A percentile compares a stretch with the other conserved stretches of the same genome.
Evolutionary conservation across 495 filamentous ascomycete species (phyloP).

Genomic region (Pseudevernia furfuracea): DNA sequence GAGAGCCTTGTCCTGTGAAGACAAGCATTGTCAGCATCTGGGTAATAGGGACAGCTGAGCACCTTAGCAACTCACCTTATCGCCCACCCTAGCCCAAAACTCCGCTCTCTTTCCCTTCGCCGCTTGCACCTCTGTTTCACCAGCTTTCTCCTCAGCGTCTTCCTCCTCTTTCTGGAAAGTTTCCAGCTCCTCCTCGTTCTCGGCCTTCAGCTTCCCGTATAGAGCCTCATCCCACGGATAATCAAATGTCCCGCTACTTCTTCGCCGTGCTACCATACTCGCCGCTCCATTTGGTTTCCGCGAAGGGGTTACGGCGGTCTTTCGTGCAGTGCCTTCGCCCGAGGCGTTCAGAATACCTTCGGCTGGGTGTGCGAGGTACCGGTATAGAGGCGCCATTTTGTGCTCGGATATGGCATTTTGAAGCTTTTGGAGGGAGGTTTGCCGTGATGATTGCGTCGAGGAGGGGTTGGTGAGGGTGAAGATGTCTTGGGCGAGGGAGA

Average conservation of each 20-base stretch:
- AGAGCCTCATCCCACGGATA: conserved; percentile 85
- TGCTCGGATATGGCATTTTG: conserved; percentile 88
- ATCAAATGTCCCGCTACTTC: conserved; percentile 51
- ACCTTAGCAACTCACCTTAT: conserved; percentile 62
- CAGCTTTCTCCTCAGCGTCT: conserved; percentile 87
- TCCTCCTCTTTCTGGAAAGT: conserved; percentile 93
- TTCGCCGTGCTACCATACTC: conserved; percentile 65
- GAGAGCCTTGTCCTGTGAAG: conserved; percentile 77
- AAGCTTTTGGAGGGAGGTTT: conserved; percentile 70
- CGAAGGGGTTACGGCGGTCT: conserved; percentile 44
- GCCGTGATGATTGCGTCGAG: conserved; percentile 55
- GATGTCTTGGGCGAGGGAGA: conserved; percentile 89
- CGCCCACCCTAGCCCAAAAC: conserved; percentile 86
- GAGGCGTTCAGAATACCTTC: conserved; percentile 79
- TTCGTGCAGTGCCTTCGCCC: conserved; percentile 61
- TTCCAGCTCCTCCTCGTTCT: conserved; percentile 87
- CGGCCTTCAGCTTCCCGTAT: conserved; percentile 75
- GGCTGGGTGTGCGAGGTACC: conserved; percentile 86
- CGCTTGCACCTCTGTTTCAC: conserved; percentile 88
- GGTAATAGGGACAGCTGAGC: not conserved
- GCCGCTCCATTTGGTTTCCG: conserved; percentile 50
- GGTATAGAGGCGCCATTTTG: conserved; percentile 96
- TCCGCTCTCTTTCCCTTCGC: conserved; percentile 91
- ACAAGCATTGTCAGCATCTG: conserved; percentile 1
- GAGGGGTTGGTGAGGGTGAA: conserved; percentile 92